Evolutionary conservation across 2,329 filamentous ascomycete genomes (phyloP).

Genomic region (Grosmannia huntii): DNA sequence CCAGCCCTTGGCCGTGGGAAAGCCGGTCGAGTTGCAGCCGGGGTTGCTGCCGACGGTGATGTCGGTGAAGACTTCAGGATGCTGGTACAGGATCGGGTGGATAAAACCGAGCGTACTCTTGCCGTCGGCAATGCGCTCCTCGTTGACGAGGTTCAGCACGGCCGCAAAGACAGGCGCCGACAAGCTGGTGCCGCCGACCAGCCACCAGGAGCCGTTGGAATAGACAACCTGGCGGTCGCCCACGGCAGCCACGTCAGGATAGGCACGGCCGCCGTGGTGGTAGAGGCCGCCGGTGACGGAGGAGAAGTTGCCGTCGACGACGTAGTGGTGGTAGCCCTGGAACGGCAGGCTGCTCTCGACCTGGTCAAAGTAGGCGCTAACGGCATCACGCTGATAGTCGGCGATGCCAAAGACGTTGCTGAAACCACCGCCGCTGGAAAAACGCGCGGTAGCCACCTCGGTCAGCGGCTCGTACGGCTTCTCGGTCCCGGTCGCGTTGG

Average conservation of each 20-base stretch:
- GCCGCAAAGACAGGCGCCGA: slow-evolving; percentile 44
- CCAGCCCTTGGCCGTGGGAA: slow-evolving; percentile 16
- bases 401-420: slow-evolving; percentile 15
- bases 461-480: slow-evolving; percentile 2
- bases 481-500: neutral
- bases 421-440: slow-evolving; percentile 29
- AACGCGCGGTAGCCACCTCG: slow-evolving; percentile 13
- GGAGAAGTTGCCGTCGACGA: slow-evolving; percentile 4
- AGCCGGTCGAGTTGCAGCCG: slow-evolving; percentile 19
- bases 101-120: slow-evolving; percentile 25
- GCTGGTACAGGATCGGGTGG: slow-evolving; percentile 17
- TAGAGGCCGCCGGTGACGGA: slow-evolving; percentile 7
- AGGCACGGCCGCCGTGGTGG: slow-evolving; percentile 13
- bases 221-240: slow-evolving; percentile 16
- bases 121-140: slow-evolving; percentile 37
- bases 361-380: slow-evolving; percentile 8
- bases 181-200: slow-evolving; percentile 34
- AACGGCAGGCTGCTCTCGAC: slow-evolving; percentile 8
- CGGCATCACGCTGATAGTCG: slow-evolving; percentile 26
- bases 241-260: slow-evolving; percentile 14
- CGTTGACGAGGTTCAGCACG: slow-evolving; percentile 48
- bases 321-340: slow-evolving; percentile 1
- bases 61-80: slow-evolving; percentile 19
- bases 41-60: slow-evolving; percentile 18
- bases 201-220: slow-evolving; percentile 17